These are phyloP conservation scores for Mucor mucedo DNA, from an alignment of 371 early-diverging fungal genomes.

Conservation along the genomic window DNA sequence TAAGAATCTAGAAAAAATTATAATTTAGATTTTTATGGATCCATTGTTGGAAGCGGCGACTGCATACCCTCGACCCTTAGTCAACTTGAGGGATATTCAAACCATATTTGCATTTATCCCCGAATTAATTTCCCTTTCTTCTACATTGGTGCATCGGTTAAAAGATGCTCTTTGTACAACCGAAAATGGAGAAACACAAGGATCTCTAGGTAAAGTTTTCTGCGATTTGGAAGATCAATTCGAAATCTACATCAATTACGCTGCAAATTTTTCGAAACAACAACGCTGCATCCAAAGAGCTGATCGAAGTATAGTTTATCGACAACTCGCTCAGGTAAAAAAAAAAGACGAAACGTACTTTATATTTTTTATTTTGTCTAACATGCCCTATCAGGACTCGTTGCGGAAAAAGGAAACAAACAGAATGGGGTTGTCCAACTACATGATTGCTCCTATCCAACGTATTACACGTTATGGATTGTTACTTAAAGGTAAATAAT, in stretches of 20 bases:
- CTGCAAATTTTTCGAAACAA: conserved; percentile 45
- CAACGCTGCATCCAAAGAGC: conserved; percentile 36
- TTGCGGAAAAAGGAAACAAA: conserved; percentile 44
- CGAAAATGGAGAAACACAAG: conserved; percentile 23
- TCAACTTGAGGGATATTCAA: conserved; percentile 42
- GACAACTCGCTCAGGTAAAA: conserved; percentile 41
- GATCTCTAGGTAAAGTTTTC: conserved; percentile 47
- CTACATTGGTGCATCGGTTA: conserved; percentile 34
- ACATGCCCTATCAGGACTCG: conserved; percentile 35
- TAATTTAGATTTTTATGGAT: conserved; percentile 53
- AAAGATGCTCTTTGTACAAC: conserved; percentile 32
- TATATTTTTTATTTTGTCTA: conserved; percentile 20
- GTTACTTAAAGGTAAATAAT: conserved; percentile 35
- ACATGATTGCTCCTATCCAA: conserved; percentile 55
- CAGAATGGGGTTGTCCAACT: conserved; percentile 41
- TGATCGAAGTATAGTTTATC: conserved; percentile 39
- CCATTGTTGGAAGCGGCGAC: conserved; percentile 48
- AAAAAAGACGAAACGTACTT: neutral
- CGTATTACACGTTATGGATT: conserved; percentile 47
- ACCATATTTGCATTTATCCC: conserved; percentile 44
- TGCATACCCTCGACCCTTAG: conserved; percentile 38
- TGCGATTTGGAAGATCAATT: conserved; percentile 43
- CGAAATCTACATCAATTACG: conserved; percentile 48
- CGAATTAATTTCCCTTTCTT: conserved; percentile 47
- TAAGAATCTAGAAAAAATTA: conserved; percentile 5